Evolutionary conservation across 139 green algal genomes (phyloP).

Genomic region (Prasinococcaceae sp.): DNA sequence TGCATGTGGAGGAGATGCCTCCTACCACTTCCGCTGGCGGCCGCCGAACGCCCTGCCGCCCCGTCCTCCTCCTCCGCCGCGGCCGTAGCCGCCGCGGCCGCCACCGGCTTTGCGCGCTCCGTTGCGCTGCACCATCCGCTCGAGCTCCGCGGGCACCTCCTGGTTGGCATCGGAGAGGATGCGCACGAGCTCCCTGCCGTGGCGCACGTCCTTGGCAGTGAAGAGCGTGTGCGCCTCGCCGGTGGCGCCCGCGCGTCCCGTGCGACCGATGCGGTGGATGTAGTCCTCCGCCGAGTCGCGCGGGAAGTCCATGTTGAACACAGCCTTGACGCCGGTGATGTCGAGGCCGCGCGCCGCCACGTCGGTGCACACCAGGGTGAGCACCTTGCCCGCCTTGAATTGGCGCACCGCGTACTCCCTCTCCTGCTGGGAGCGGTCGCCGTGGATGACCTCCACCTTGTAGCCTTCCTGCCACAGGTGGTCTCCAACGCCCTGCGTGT

Average conservation of each 20-base stretch:
- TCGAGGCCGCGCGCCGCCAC: slow-evolving; percentile 56
- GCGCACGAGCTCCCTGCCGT: no score
- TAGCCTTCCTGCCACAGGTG: background rate
- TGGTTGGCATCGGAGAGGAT: no score
- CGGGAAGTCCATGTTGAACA: slow-evolving; percentile 67
- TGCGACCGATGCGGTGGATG: slow-evolving; percentile 67
- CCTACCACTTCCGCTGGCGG: no score
- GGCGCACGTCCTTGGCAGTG: no score
- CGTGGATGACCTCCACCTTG: slow-evolving; percentile 66
- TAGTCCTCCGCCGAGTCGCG: no score
- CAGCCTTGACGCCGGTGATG: slow-evolving; percentile 58
- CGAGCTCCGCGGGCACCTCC: no score
- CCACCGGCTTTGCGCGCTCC: no score
- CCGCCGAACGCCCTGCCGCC: no score
- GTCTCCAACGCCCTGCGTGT: slow-evolving; percentile 55
- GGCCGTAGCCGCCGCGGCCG: no score
- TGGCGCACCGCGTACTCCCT: slow-evolving; percentile 60
- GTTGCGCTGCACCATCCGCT: no score
- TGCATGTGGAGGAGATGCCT: no score
- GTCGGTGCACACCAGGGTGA: slow-evolving; percentile 49
- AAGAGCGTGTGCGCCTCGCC: slow-evolving; percentile 68
- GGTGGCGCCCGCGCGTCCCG: slow-evolving; percentile 60
- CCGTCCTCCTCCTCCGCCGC: no score
- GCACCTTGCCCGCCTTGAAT: slow-evolving; percentile 33
- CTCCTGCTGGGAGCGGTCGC: slow-evolving; percentile 86